Evolutionary conservation across 495 filamentous ascomycete species (phyloP).

Genomic region (Pyrenula aspistea): DNA sequence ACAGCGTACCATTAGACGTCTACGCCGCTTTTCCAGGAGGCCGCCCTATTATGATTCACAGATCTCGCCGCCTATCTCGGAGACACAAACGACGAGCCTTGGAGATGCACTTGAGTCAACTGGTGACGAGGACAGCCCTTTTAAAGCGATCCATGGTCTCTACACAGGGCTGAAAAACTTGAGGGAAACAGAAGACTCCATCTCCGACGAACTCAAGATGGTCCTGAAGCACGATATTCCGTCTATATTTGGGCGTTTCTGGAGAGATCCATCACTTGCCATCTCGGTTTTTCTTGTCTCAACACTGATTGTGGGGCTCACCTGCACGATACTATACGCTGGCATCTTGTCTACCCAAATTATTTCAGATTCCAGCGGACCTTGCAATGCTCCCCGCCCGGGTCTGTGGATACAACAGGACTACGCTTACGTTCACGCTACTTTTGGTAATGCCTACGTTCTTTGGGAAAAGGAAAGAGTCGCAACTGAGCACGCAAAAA

Average conservation of each 20-base stretch:
- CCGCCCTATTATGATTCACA: background rate
- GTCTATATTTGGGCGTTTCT: background rate
- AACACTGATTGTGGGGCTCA: background rate
- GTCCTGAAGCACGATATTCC: background rate
- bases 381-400: background rate
- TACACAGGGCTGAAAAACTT: background rate
- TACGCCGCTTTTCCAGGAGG: background rate
- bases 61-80: background rate
- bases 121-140: background rate
- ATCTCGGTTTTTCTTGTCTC: background rate
- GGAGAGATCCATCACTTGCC: background rate
- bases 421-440: background rate
- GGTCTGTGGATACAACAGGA: background rate
- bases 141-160: background rate
- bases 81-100: background rate
- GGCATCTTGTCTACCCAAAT: background rate
- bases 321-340: background rate
- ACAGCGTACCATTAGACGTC: background rate
- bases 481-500: background rate
- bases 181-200: background rate
- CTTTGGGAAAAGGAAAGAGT: background rate
- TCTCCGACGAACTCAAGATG: background rate
- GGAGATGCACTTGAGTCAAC: background rate
- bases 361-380: background rate
- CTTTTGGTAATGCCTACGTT: background rate